Conservation (phyloP, 331 rosid species). For the Quercus phellos region DNA sequence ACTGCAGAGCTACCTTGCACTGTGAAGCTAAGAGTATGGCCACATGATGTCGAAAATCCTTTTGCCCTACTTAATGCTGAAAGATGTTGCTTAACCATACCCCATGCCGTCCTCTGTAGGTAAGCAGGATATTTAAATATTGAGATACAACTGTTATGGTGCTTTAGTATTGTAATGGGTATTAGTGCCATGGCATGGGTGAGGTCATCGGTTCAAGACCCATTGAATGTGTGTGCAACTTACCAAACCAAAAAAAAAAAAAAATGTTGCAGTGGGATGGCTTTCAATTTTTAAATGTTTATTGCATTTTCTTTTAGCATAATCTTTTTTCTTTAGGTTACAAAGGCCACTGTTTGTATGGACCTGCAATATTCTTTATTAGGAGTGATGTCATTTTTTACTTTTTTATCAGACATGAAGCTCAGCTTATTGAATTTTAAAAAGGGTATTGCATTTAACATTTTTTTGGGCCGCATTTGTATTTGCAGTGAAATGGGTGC, state of each 20-base stretch:
- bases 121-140: constrained; percentile 21
- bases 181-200: not conserved
- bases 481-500: constrained; percentile 79
- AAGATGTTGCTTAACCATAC: constrained; percentile 37
- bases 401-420: not conserved
- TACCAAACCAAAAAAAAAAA: too few species aligned
- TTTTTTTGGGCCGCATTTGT: constrained; percentile 8
- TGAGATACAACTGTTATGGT: not conserved
- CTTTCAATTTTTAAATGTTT: not conserved
- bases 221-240: too few species aligned
- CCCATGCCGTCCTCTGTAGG: constrained; percentile 63
- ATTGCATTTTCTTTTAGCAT: not conserved
- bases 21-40: constrained; percentile 52
- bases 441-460: not conserved
- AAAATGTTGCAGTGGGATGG: too few species aligned
- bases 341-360: not conserved
- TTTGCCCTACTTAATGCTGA: constrained; percentile 36
- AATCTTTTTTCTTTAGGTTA: not conserved
- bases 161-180: not conserved
- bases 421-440: not conserved
- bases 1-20: constrained; percentile 55
- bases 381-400: not conserved
- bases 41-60: constrained; percentile 41
- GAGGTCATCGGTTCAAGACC: too few species aligned
- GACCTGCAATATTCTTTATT: not conserved